A percentile compares a stretch with the other conserved stretches of the same genome.
Evolutionary conservation across 129 eudicot genomes (phyloP).

Genomic region (Ambrosia trifida): DNA sequence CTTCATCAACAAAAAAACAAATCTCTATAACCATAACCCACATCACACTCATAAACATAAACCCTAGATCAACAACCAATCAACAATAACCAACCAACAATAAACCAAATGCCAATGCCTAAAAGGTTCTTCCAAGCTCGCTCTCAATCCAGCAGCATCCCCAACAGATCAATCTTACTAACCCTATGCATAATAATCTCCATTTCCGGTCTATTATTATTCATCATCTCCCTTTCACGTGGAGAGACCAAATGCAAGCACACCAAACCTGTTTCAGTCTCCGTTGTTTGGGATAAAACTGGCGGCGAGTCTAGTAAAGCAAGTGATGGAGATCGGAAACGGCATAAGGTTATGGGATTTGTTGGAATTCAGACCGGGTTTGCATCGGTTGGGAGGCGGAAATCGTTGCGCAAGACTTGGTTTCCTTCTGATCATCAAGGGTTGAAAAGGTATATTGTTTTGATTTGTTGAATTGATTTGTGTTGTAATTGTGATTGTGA

Average conservation of each 20-base stretch:
- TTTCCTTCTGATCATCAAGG: slow-evolving; percentile 85
- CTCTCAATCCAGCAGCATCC: slow-evolving; percentile 28
- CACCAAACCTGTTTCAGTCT: slow-evolving; percentile 59
- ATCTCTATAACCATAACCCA: not conserved
- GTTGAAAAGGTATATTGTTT: slow-evolving; percentile 53
- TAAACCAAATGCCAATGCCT: slow-evolving; percentile 47
- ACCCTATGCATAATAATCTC: slow-evolving; percentile 48
- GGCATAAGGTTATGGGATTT: slow-evolving; percentile 85
- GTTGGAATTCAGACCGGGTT: slow-evolving; percentile 96
- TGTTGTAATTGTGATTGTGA: not conserved
- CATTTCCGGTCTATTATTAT: slow-evolving; percentile 37
- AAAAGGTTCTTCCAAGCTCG: slow-evolving; percentile 65
- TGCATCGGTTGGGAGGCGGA: slow-evolving; percentile 65
- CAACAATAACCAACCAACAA: too few relatives aligned
- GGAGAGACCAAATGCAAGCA: slow-evolving; percentile 40
- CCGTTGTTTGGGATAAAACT: slow-evolving; percentile 71
- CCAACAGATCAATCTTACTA: slow-evolving; percentile 47
- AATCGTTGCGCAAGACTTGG: slow-evolving; percentile 83
- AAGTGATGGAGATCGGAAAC: slow-evolving; percentile 41
- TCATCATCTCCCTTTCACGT: slow-evolving; percentile 35
- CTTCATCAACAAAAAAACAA: not conserved
- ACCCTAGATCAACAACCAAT: slow-evolving; percentile 32
- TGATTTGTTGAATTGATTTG: not conserved
- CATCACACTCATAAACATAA: slow-evolving; percentile 20
- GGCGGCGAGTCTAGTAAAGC: slow-evolving; percentile 9